A percentile compares a stretch with the other conserved stretches of the same genome.
These are phyloP conservation scores for Epichloe aotearoae DNA, from an alignment of 2,329 filamentous ascomycete species.

Conservation along the genomic window DNA sequence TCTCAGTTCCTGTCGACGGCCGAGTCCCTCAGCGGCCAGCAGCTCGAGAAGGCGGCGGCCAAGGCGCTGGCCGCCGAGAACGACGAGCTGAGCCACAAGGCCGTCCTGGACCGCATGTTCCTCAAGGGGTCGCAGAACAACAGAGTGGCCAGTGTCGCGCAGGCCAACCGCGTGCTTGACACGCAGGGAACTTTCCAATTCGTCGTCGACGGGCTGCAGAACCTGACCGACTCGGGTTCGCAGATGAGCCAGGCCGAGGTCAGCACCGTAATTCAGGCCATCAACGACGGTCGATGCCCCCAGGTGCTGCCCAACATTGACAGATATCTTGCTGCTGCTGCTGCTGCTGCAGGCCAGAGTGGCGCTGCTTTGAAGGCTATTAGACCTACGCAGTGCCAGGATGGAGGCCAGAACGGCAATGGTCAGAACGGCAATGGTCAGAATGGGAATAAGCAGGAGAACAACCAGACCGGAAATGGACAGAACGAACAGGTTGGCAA, in stretches of 20 bases:
- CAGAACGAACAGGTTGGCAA: too few relatives aligned
- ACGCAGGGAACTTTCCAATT: constrained; percentile 6
- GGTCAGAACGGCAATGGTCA: too few relatives aligned
- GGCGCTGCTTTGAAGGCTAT: neutral
- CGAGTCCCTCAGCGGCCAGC: neutral
- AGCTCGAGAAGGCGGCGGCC: constrained; percentile 1
- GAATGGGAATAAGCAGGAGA: too few relatives aligned
- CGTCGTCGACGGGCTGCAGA: constrained; percentile 6
- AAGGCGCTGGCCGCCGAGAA: constrained; percentile 6
- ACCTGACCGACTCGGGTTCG: constrained; percentile 1
- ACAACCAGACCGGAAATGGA: too few relatives aligned
- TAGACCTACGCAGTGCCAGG: neutral
- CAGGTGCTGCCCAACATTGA: neutral
- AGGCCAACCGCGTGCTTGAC: constrained; percentile 6
- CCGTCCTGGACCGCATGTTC: constrained; percentile 7
- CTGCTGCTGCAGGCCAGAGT: neutral
- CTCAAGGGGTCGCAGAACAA: neutral
- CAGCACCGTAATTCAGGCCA: neutral
- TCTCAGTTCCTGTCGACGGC: too few relatives aligned
- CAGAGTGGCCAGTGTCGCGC: constrained; percentile 1
- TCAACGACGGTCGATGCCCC: constrained; percentile 7
- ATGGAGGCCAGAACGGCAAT: neutral
- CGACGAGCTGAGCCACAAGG: constrained; percentile 9
- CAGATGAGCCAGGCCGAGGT: constrained; percentile 4
- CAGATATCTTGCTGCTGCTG: neutral